Evolutionary conservation across 108 stramenopile genomes (phyloP).

Genomic region (Asterionellopsis glacialis): DNA sequence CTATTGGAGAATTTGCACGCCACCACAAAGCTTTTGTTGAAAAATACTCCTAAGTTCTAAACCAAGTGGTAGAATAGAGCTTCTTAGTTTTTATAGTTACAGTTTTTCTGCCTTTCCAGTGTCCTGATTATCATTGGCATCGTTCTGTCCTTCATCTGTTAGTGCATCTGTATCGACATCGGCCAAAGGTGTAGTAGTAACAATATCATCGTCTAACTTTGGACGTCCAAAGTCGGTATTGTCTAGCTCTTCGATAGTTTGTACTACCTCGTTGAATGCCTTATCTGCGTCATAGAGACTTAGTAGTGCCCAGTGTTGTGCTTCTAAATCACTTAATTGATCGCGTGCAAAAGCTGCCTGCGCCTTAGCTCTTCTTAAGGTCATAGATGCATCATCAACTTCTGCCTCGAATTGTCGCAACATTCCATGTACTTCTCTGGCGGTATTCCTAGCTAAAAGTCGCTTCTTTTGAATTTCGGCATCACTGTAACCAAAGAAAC

Average conservation of each 20-base stretch:
- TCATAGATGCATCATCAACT: constrained; percentile 61
- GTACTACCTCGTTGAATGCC: constrained; percentile 32
- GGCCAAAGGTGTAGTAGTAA: too few species aligned
- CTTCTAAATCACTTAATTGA: constrained; percentile 45
- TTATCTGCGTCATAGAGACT: constrained; percentile 61
- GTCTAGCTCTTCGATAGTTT: constrained; percentile 26
- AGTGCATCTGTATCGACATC: too few species aligned
- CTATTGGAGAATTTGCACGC: constrained; percentile 61
- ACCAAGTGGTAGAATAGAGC: not conserved
- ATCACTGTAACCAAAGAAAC: constrained; percentile 28
- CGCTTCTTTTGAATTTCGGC: constrained; percentile 30
- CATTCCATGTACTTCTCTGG: constrained; percentile 20
- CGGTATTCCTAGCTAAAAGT: constrained; percentile 15
- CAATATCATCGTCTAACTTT: too few species aligned
- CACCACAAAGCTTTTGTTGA: constrained; percentile 84
- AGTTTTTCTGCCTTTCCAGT: too few species aligned
- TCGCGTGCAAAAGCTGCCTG: constrained; percentile 45
- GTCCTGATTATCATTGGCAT: too few species aligned
- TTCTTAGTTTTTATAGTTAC: too few species aligned
- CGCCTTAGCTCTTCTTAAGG: constrained; percentile 51
- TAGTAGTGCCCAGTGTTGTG: constrained; percentile 72
- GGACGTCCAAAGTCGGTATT: constrained; percentile 1
- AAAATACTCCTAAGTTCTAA: constrained; percentile 28
- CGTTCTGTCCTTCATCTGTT: too few species aligned
- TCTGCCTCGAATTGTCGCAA: constrained; percentile 56